phyloP scores from a whole-genome alignment of 75 land plant genomes.

The Pinus taeda region DNA sequence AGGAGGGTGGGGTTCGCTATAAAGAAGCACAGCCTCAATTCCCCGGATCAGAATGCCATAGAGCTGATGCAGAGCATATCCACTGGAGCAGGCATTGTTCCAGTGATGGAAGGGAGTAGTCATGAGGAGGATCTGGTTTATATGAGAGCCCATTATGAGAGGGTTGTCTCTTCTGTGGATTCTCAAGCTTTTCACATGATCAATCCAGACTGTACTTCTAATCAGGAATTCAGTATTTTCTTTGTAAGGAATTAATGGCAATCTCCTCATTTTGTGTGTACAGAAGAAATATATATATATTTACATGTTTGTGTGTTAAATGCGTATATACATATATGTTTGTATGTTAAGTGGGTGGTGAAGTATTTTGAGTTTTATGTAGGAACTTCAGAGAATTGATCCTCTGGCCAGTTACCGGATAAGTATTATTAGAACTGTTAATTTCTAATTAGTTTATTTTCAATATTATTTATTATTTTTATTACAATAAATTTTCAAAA shows the following conservation, averaged over 20 bases:
- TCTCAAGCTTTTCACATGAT: slow-evolving; percentile 35
- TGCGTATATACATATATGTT: no score
- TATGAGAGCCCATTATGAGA: slow-evolving; percentile 13
- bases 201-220: slow-evolving; percentile 23
- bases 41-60: neutral
- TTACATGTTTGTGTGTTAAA: no score
- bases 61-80: slow-evolving; percentile 18
- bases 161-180: slow-evolving; percentile 23
- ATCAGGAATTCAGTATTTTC: slow-evolving; percentile 37
- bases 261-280: no score
- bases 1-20: slow-evolving; percentile 35
- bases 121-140: slow-evolving; percentile 1
- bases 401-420: no score
- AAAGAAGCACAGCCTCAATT: neutral
- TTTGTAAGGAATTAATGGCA: neutral
- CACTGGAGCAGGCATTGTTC: slow-evolving; percentile 34
- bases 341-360: no score
- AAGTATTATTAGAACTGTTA: no score
- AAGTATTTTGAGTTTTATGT: no score
- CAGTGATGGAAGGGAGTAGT: slow-evolving; percentile 4
- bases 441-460: no score
- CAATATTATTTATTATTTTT: no score
- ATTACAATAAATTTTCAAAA: no score
- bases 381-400: no score
- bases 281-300: no score